A percentile compares a stretch with the other conserved stretches of the same genome.
Conservation (phyloP, 768 basidiomycete species). For the Strobilomyces dryophilus region DNA sequence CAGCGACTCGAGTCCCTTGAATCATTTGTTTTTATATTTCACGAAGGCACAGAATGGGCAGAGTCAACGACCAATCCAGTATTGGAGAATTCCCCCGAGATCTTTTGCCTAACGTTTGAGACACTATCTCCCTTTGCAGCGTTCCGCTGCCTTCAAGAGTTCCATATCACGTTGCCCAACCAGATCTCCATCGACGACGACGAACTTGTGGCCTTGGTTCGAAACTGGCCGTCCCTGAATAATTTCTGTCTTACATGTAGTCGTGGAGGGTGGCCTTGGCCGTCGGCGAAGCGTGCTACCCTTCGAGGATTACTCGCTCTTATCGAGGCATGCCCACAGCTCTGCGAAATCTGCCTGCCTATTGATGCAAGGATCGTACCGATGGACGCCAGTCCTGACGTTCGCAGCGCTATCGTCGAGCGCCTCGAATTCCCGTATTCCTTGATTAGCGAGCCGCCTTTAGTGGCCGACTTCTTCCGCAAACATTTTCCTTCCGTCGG, state of each 20-base stretch:
- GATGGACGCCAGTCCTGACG: neutral
- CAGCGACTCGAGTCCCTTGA: too few relatives aligned
- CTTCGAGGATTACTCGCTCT: neutral
- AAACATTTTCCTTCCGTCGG: neutral
- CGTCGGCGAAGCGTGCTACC: neutral
- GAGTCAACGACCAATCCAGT: neutral
- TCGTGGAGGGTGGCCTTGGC: neutral
- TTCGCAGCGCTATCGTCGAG: neutral
- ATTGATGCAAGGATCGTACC: neutral
- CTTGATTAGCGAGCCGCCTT: neutral
- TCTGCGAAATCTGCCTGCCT: neutral
- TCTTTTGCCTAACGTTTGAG: neutral
- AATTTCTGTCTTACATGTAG: too few relatives aligned
- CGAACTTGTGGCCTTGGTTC: neutral
- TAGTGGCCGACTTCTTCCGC: neutral
- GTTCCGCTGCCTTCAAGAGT: neutral
- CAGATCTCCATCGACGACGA: neutral
- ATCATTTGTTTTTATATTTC: too few relatives aligned
- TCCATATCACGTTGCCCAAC: neutral
- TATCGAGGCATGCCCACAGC: neutral
- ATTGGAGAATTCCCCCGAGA: neutral
- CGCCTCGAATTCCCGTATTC: neutral
- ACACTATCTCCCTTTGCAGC: neutral
- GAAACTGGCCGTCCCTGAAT: neutral
- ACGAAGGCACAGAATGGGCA: too few relatives aligned